Evolutionary conservation across 2,329 filamentous ascomycete species (phyloP).

Genomic region (Tolypocladium inflatum): DNA sequence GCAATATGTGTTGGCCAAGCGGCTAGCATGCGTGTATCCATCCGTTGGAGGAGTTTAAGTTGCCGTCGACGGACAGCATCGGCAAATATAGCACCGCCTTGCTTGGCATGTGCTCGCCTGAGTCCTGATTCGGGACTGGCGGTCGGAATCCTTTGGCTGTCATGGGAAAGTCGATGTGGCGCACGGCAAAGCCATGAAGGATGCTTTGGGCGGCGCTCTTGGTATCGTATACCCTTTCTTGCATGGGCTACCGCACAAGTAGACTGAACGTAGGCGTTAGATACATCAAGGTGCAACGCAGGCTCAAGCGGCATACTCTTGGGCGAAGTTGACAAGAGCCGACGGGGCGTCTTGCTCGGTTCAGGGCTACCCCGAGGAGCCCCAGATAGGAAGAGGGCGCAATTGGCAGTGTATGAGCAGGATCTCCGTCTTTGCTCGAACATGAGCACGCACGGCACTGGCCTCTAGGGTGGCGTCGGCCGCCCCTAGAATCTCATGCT

Average conservation of each 20-base stretch:
- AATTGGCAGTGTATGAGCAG: not conserved
- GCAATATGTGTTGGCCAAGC: not conserved
- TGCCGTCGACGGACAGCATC: not conserved
- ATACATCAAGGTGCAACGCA: not conserved
- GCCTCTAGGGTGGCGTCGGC: not conserved
- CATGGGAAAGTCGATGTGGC: not conserved
- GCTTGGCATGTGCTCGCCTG: not conserved
- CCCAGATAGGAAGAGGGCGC: not conserved
- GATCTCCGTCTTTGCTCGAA: not conserved
- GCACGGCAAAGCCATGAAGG: not conserved
- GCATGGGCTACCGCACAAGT: not conserved
- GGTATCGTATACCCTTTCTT: not conserved
- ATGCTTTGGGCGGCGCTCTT: too few species aligned
- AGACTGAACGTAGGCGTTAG: not conserved
- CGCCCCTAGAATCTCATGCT: not conserved
- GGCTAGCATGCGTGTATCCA: not conserved
- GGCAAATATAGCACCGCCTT: not conserved
- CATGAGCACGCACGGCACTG: not conserved
- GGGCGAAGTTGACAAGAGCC: not conserved
- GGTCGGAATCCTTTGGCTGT: not conserved
- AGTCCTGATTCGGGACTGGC: not conserved
- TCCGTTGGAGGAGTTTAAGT: not conserved
- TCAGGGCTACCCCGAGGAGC: not conserved
- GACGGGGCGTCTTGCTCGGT: not conserved
- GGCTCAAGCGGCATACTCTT: not conserved